Base-by-base conservation (phyloP, 139 green algal species). In the Edaphochlamys debaryana region DNA sequence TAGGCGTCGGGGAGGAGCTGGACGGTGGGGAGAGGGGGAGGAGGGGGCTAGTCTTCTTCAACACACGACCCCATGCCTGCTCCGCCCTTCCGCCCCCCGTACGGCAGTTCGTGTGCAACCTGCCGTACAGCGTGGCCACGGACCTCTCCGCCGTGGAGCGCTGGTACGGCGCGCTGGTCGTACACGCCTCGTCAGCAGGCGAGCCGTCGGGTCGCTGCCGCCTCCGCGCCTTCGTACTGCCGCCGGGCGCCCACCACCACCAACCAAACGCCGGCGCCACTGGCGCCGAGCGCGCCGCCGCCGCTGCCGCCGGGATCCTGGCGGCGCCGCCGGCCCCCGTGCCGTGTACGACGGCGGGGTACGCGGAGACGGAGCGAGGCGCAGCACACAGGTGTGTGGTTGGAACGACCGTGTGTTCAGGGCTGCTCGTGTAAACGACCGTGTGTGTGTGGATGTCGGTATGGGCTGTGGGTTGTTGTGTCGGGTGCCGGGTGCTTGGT, bases 111-210 rank as follows among this genome's bases (percentile, higher is more conserved):
- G 27, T 27, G 6, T 87, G 74, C 82, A 69, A n/a, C 15, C 62
- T 80, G 60, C 69, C 67, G 32, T 82, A 82, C 68, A 82, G 58
- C 62, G 67, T 74, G 3, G 80, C 75, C 27, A 79, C 73, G 34
- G 80, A 89, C 67, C 38, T 89, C 2, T 89, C 86, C 4, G 80
- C 80, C 3, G 37, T 75, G 0, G 74, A 89, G 48, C 79, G 75
- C 23, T 72, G 60, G 38, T 87, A 83, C 79, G 76, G 69, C 56
- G 25, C 69, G 13, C 68, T 91, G 25, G 84, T 89, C 30, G 23
- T 89, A 56, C 84, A 83, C n/a, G 36, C 75, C 27, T 62, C 29
- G 54, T 20, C 62, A 64, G 75, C 27, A 30, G 52, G 30, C 22
- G 34, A 60, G 32, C 41, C 50, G 37, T 40, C 63, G 2, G 62